Conservation (phyloP, 208 protist genomes). For the Leishmania amazonensis region DNA sequence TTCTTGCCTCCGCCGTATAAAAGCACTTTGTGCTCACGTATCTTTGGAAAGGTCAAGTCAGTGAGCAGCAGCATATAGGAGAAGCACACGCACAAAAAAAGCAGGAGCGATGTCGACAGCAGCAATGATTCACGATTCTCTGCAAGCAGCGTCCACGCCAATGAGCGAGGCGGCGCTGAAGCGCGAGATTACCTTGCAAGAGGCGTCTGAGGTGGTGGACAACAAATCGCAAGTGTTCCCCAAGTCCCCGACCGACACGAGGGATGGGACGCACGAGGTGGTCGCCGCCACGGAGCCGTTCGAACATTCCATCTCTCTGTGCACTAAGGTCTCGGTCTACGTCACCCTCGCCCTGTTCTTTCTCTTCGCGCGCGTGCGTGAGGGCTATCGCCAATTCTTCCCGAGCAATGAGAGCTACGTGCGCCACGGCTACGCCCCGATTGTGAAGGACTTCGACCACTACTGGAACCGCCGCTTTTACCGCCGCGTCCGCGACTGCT, state of each 20-base stretch:
- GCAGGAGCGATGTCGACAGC: constrained; percentile 8
- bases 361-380: constrained; percentile 52
- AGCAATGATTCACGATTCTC: constrained; percentile 16
- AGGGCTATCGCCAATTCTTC: constrained; percentile 63
- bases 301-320: constrained; percentile 44
- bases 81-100: background rate
- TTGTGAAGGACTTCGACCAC: constrained; percentile 95
- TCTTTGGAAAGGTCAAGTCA: background rate
- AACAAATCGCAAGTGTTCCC: constrained; percentile 30
- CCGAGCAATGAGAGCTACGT: constrained; percentile 28
- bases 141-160: constrained; percentile 12
- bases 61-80: background rate
- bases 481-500: constrained; percentile 90
- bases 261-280: constrained; percentile 4
- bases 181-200: constrained; percentile 23
- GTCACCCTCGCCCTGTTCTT: constrained; percentile 60
- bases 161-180: constrained; percentile 28
- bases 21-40: background rate
- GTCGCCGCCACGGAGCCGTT: constrained; percentile 22
- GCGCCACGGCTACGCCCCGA: constrained; percentile 91
- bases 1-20: constrained; percentile 3
- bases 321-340: constrained; percentile 56
- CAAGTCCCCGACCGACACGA: constrained; percentile 17
- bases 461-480: constrained; percentile 96
- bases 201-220: constrained; percentile 21